Base-by-base conservation (phyloP, 2,329 filamentous ascomycete genomes). In the Aspergillus udagawae region DNA sequence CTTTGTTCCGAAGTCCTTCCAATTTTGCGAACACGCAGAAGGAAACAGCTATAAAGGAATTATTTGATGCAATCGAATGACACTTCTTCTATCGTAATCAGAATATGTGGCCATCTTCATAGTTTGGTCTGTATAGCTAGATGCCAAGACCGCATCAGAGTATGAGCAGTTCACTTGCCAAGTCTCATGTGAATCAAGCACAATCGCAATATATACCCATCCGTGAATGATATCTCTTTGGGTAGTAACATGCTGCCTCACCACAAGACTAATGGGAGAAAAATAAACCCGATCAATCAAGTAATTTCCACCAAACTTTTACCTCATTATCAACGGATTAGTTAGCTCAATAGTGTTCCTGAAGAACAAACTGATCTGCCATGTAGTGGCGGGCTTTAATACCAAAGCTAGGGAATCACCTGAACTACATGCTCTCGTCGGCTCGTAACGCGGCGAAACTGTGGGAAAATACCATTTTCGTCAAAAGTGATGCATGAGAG, bases 401-500 rank as follows among this genome's bases (percentile, higher is more conserved):
- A 32, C 35, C 49, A 14, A 21, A 23, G 28, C 14, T 17, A 42
- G 41, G 20, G 9, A 38, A 35, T 32, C 12, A 23, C 23, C 52
- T 48, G 14, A 10, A 29, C 21, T 49, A 32, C 21, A 28, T 47
- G 54, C 8, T 47, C 21, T 61, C 57, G 25, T 63, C 49, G 60
- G 38, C 53, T 65, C 54, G 52, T 60, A 42, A 53, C 27, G 41
- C 28, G 35, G 25, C 17, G 51, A 49, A 48, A 47, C 23, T 27
- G 10, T 12, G 44, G 12, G 12, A 25, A 23, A 47, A 45, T 21
- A 23, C 44, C 44, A 14, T 47, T 27, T 10, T 25, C 10, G 20
- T 21, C 20, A 27, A 25, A 14, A 38, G 29, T 44, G 42, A n/a
- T 51, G 10, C 17, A 25, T 17, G 20, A 12, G 12, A 20, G 10